Base-by-base conservation (phyloP, 75 land plant species). In the Adiantum capillusveneris region DNA sequence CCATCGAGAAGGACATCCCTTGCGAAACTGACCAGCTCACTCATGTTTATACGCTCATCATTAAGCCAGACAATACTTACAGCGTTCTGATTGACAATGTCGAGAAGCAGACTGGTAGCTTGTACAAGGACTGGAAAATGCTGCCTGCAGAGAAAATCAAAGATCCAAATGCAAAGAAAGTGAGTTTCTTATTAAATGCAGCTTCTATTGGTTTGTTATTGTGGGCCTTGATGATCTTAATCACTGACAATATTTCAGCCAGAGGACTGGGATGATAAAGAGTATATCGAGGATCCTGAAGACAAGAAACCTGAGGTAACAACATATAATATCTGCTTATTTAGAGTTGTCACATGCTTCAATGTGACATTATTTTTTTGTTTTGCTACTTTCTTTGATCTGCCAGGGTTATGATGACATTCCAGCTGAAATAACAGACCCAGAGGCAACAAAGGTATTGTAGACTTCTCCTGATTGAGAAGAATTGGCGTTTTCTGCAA, bases 231-330 rank as follows among this genome's bases (percentile, higher is more conserved):
- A n/a, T n/a, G n/a, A n/a, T n/a, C n/a, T n/a, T n/a, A n/a, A n/a
- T n/a, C n/a, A n/a, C n/a, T n/a, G n/a, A n/a, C n/a, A 3, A 34
- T 5, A 21, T 64, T 20, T 25, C 83, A 91, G 97, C 97, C 97
- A 39, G 88, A 74, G 46, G 97, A 91, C 58, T 91, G 97, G 97
- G 97, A 87, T 62, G 97, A 91, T 46, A 79, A 75, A 45, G 93
- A 91, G 58, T 84, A 62, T 63, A 87, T 91, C 64, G 67, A 82
- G 59, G 97, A 91, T 77, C 97, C 97, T 41, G 84, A 87, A 61
- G 85, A 84, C 54, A 77, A 76, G 69, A 87, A 90, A 60, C 96
- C 96, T 30, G 88, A 87, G 92, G 96, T 90, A 68, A 44, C 19
- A n/a, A n/a, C n/a, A 9, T 41, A 22, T 19, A n/a, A n/a, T n/a